Percentiles rank a stretch among this genome's conserved stretches.
Evolutionary conservation across 805 yeast species (phyloP).

Genomic region (Saccharomycopsis javanensis): DNA sequence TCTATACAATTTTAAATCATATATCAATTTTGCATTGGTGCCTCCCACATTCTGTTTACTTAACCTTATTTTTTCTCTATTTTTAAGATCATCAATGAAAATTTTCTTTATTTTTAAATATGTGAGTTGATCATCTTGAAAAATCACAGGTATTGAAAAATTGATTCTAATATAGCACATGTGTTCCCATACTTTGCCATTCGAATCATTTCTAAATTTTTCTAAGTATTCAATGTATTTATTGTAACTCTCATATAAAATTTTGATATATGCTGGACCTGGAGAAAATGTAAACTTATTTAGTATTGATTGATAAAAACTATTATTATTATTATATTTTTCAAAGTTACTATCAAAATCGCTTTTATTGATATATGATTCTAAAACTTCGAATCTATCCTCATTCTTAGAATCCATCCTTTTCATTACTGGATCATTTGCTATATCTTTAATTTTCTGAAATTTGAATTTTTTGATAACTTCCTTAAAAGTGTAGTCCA

Average conservation of each 20-base stretch:
- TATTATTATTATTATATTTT: not conserved
- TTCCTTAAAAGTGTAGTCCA: not conserved
- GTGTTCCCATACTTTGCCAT: not conserved
- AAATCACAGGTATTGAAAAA: slow-evolving; percentile 1
- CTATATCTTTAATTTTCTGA: not conserved
- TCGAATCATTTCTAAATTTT: not conserved
- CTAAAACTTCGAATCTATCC: not conserved
- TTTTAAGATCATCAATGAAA: not conserved
- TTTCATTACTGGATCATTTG: not conserved
- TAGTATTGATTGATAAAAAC: not conserved
- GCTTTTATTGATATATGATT: not conserved
- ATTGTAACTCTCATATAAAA: not conserved
- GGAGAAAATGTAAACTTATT: not conserved
- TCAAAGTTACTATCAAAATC: not conserved
- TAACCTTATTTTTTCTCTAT: not conserved
- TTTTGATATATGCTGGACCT: not conserved
- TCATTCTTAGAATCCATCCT: not conserved
- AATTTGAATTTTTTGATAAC: not conserved
- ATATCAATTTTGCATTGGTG: not conserved
- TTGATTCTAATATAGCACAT: not conserved
- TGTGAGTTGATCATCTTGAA: not conserved
- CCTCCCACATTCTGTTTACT: not conserved
- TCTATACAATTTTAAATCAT: not conserved
- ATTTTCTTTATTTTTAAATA: not conserved
- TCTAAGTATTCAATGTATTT: not conserved